Base-by-base conservation (phyloP, 352 stramenopile genomes). In the Phytophthora gonapodyides region DNA sequence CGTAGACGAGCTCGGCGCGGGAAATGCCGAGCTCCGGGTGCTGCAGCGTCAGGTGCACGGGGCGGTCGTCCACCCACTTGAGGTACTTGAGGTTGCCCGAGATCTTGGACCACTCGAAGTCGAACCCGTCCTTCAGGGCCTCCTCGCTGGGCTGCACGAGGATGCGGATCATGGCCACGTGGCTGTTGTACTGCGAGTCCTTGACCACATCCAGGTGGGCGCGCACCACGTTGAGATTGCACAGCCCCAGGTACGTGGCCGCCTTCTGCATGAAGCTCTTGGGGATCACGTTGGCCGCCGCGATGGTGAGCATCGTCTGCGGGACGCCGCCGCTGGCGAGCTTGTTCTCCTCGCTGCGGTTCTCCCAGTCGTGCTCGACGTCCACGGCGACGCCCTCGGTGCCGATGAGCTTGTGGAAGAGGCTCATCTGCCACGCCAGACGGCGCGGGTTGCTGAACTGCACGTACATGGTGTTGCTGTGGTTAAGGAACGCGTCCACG, bases 131-230 rank as follows among this genome's bases (percentile, higher is more conserved):
- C 27, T 71, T 60, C 8, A 80, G 60, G 9, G 79, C 78, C 41
- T 91, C 64, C n/a, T 78, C 50, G 38, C 78, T 85, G 15, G 84
- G 84, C 38, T 86, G 78, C 21, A 94, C 84, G 27, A 94, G 76
- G 59, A 94, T 94, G 15, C 84, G 84, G 53, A 92, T 82, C 79
- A 94, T 88, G 38, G 81, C 82, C 12, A 93, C 82, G 44, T 86
- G 82, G 24, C 71, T 78, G 56, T 80, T 71, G 40, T 87, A 69
- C 30, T 60, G 21, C 11, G 61, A 87, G 81, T 98, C 90, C 30
- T 92, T 74, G 5, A 99, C 87, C 27, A 98, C 88, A 64, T 99
- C 96, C 51, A 99, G 75, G 70, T 98, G 96, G 16, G 96, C 94
- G 40, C 95, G 88, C 24, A 96, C 76, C 16, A 99, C 94, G 73